A percentile compares a stretch with the other conserved stretches of the same genome.
These are phyloP conservation scores for Melanogaster broomeanus DNA, from an alignment of 768 basidiomycete genomes.

Conservation along the genomic window DNA sequence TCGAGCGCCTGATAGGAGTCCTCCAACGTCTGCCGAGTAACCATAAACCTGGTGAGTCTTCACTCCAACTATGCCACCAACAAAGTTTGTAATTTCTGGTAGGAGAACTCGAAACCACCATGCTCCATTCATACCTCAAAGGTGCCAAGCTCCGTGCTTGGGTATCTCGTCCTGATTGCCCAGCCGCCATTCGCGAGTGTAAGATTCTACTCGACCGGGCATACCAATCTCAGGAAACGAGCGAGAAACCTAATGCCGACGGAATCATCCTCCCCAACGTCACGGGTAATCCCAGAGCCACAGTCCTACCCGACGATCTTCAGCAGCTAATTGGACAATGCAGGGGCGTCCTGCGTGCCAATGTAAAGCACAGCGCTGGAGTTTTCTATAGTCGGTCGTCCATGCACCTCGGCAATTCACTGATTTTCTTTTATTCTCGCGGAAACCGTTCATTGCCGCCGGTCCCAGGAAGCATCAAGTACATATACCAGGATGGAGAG, in stretches of 20 bases:
- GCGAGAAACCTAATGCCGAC: not conserved
- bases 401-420: slow-evolving; percentile 11
- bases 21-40: slow-evolving; percentile 24
- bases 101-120: slow-evolving; percentile 12
- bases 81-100: not conserved
- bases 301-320: not conserved
- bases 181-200: slow-evolving; percentile 11
- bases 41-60: slow-evolving; percentile 38
- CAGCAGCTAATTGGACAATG: not conserved
- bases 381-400: slow-evolving; percentile 5
- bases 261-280: not conserved
- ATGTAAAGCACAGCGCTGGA: slow-evolving; percentile 1
- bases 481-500: slow-evolving; percentile 3
- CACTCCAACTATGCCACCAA: not conserved
- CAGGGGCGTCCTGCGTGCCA: not conserved
- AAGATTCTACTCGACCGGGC: slow-evolving; percentile 20
- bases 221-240: not conserved
- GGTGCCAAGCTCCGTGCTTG: slow-evolving; percentile 13
- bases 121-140: slow-evolving; percentile 14
- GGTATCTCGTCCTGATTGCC: slow-evolving; percentile 19
- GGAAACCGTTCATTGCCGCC: not conserved
- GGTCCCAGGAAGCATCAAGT: slow-evolving; percentile 14
- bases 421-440: slow-evolving; percentile 10
- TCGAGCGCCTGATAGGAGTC: slow-evolving; percentile 22
- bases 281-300: not conserved